Evolutionary conservation across 768 basidiomycete genomes (phyloP).

Genomic region (Calocybe gangraenosa): DNA sequence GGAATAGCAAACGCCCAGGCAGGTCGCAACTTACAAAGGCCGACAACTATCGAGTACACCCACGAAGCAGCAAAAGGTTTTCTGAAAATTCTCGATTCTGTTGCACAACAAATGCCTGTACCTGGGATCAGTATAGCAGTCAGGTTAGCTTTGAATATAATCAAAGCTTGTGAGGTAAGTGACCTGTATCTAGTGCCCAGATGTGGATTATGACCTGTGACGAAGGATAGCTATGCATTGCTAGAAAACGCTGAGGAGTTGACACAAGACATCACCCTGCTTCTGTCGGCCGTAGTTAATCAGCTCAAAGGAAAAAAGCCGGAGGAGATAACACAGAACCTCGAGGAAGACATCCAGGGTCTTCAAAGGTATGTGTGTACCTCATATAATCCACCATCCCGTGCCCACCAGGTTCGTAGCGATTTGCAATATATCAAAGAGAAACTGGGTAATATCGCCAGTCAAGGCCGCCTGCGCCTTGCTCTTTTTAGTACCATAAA

Average conservation of each 20-base stretch:
- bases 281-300: conserved; percentile 4
- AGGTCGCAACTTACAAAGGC: no score
- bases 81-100: no score
- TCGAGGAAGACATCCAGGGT: neutral
- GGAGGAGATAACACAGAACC: neutral
- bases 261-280: conserved; percentile 3
- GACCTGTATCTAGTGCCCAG: no score
- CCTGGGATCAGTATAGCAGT: no score
- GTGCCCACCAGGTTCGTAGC: no score
- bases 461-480: conserved; percentile 1
- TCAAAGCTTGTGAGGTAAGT: conserved; percentile 11
- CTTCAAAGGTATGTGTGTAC: conserved; percentile 4
- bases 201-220: no score
- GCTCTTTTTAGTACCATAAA: conserved; percentile 1
- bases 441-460: neutral
- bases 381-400: no score
- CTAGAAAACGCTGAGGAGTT: conserved; percentile 8
- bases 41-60: conserved; percentile 2
- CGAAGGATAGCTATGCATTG: conserved; percentile 7
- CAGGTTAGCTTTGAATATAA: neutral
- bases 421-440: conserved; percentile 4
- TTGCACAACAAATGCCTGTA: no score
- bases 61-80: conserved; percentile 5
- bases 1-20: no score
- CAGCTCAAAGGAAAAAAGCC: conserved; percentile 8